Base-by-base conservation (phyloP, 2,329 filamentous ascomycete species). In the Fusarium sp. region DNA sequence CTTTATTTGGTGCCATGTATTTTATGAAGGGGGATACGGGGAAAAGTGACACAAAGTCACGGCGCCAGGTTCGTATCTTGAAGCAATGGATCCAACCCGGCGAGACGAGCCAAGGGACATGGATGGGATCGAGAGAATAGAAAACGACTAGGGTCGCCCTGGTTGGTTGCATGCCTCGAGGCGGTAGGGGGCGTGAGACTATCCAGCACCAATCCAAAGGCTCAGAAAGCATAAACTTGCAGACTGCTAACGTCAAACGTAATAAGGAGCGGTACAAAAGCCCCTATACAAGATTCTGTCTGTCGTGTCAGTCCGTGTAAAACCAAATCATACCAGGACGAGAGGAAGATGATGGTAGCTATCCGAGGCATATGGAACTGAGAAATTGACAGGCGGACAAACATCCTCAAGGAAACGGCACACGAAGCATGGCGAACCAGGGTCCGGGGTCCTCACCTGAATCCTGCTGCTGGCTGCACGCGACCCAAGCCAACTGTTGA, bases 1-100 rank as follows among this genome's bases (percentile, higher is more conserved):
- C 74, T 74, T 74, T 74, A 74, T 74, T 74, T 73, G 70, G 55
- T 74, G 66, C 59, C 68, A 69, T 73, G 56, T 73, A 73, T 72
- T 74, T 74, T 73, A 74, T 74, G 72, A 74, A 74, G 72, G 72
- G 72, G 72, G 66, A 72, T 63, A 74, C 72, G 72, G 72, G 67
- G 72, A 71, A 72, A 72, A 74, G 70, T 73, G 72, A 73, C 72
- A 74, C 72, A 74, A 63, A 66, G 55, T 64, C 66, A 74, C 65
- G 66, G 63, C 72, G 63, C 69, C 72, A 62, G 69, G 70, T 72
- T 71, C 72, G 72, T 74, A 72, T 73, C 72, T 74, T 74, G 72
- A 74, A 73, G 71, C 72, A 72, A 71, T 72, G 70, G 72, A 71
- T 66, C 70, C 68, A 65, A 64, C 69, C 68, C 63, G 67, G 51